phyloP scores from a whole-genome alignment of 345 rosid species.

The Zanthoxylum bungeanum region DNA sequence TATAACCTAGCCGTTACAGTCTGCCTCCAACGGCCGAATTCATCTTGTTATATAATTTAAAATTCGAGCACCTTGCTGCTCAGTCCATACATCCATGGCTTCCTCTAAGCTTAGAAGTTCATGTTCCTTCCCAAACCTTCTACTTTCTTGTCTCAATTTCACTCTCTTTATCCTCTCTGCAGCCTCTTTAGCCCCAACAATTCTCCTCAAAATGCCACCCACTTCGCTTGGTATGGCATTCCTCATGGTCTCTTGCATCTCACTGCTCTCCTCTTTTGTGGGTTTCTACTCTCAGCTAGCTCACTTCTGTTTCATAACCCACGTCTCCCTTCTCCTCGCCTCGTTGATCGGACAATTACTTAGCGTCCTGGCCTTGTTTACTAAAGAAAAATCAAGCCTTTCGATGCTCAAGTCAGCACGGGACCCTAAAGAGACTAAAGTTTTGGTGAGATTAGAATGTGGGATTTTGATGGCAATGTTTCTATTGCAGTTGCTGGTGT shows the following conservation, averaged over 20 bases:
- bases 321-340: slow-evolving; percentile 44
- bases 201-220: slow-evolving; percentile 57
- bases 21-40: slow-evolving; percentile 26
- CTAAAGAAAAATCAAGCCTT: slow-evolving; percentile 47
- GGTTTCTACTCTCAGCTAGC: slow-evolving; percentile 49
- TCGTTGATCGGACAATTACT: slow-evolving; percentile 44
- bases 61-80: not conserved
- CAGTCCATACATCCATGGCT: slow-evolving; percentile 13
- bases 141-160: slow-evolving; percentile 51
- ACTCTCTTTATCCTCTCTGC: slow-evolving; percentile 47
- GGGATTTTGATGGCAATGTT: slow-evolving; percentile 58
- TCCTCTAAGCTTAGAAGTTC: slow-evolving; percentile 44
- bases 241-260: slow-evolving; percentile 40
- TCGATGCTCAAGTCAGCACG: slow-evolving; percentile 38
- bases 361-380: slow-evolving; percentile 35
- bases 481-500: slow-evolving; percentile 38
- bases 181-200: slow-evolving; percentile 41
- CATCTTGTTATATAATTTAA: slow-evolving; percentile 16
- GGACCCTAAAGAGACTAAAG: slow-evolving; percentile 55
- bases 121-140: slow-evolving; percentile 50
- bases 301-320: slow-evolving; percentile 46
- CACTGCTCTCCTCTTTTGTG: slow-evolving; percentile 44
- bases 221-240: slow-evolving; percentile 53
- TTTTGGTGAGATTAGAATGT: slow-evolving; percentile 61
- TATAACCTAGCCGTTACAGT: slow-evolving; percentile 25